Conservation (phyloP, 495 filamentous ascomycete species). For the Alectoria sarmentosa region DNA sequence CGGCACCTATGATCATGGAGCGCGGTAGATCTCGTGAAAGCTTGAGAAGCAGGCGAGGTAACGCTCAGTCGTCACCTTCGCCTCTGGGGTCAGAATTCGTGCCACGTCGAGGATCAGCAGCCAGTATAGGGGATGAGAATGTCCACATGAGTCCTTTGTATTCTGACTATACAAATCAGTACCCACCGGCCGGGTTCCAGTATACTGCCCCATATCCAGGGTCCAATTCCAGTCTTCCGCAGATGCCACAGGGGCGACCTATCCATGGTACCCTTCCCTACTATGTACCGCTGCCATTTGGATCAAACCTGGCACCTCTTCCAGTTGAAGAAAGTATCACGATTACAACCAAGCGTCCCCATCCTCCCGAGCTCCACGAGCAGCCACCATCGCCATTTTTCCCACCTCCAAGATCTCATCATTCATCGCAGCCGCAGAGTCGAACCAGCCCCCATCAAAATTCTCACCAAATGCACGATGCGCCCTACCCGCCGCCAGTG, state of each 20-base stretch:
- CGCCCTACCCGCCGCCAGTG: conserved; percentile 17
- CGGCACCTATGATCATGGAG: conserved; percentile 25
- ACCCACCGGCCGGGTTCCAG: conserved; percentile 10
- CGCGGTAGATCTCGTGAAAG: conserved; percentile 36
- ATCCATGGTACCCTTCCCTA: conserved; percentile 1
- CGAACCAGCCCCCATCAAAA: conserved; percentile 15
- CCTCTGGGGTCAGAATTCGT: conserved; percentile 34
- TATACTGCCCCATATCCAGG: conserved; percentile 16
- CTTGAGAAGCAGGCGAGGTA: conserved; percentile 28
- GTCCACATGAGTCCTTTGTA: conserved; percentile 21
- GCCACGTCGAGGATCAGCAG: conserved; percentile 15
- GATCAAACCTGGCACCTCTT: conserved; percentile 22
- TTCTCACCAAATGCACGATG: conserved; percentile 8
- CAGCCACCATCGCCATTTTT: conserved; percentile 7
- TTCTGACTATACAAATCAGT: conserved; percentile 1
- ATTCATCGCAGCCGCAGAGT: conserved; percentile 11
- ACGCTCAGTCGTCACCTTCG: conserved; percentile 32
- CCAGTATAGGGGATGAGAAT: neutral
- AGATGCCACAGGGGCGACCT: conserved; percentile 9
- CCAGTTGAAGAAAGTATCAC: conserved; percentile 21
- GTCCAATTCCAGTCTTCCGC: conserved; percentile 10
- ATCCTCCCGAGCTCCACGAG: conserved; percentile 19
- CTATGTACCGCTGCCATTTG: conserved; percentile 6
- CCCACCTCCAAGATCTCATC: conserved; percentile 12
- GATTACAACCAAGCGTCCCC: conserved; percentile 24